Evolutionary conservation across 192 early-diverging fungal species (phyloP).

Genomic region (Coemansia sp.): DNA sequence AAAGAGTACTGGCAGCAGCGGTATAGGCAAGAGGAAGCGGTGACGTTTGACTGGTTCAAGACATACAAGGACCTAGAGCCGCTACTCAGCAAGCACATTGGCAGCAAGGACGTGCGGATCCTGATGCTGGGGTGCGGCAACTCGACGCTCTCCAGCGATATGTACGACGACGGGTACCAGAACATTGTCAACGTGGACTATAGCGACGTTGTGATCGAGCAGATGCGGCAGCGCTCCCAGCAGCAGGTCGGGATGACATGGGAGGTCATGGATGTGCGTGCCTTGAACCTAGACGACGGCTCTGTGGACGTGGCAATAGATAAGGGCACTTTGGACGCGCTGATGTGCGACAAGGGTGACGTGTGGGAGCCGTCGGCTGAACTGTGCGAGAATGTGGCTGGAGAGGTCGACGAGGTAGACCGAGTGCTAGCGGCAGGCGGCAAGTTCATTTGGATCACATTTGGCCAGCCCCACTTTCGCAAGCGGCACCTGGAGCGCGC

Average conservation of each 20-base stretch:
- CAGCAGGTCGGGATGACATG: slow-evolving; percentile 50
- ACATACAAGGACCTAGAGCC: slow-evolving; percentile 74
- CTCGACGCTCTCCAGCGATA: slow-evolving; percentile 74
- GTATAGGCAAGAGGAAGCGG: slow-evolving; percentile 54
- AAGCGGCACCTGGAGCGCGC: slow-evolving; percentile 69
- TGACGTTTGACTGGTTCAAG: slow-evolving; percentile 91
- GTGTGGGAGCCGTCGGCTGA: slow-evolving; percentile 85
- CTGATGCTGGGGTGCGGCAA: slow-evolving; percentile 92
- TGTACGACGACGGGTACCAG: slow-evolving; percentile 77
- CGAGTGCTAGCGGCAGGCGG: slow-evolving; percentile 75
- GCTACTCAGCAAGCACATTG: slow-evolving; percentile 60
- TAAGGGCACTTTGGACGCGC: slow-evolving; percentile 92
- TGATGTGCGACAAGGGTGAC: slow-evolving; percentile 85
- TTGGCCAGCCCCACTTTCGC: slow-evolving; percentile 91
- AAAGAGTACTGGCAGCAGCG: slow-evolving; percentile 80
- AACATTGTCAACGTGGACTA: slow-evolving; percentile 84
- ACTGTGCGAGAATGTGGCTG: slow-evolving; percentile 63
- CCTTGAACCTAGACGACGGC: slow-evolving; percentile 62
- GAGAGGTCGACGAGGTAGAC: slow-evolving; percentile 80
- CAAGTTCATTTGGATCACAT: slow-evolving; percentile 87
- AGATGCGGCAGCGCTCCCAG: slow-evolving; percentile 62
- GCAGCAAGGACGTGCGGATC: slow-evolving; percentile 61
- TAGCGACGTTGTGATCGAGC: slow-evolving; percentile 74
- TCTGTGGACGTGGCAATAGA: slow-evolving; percentile 81
- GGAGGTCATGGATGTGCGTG: slow-evolving; percentile 79